Conservation (phyloP, 805 yeast genomes). For the Teunomyces panamensis region DNA sequence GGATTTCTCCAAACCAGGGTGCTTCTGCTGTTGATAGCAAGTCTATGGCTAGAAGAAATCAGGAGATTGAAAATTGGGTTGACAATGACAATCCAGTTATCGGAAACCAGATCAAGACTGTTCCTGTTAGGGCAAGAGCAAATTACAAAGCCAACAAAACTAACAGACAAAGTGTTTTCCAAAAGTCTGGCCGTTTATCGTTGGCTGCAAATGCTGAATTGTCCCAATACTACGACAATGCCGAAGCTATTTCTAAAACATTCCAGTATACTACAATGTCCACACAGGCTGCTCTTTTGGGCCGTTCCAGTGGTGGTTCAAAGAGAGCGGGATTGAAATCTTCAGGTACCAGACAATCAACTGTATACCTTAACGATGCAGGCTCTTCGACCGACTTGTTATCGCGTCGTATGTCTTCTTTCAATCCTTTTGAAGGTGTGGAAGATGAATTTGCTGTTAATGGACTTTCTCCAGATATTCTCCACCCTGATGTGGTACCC, state of each 20-base stretch:
- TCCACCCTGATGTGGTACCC: constrained; percentile 77
- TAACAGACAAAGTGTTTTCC: constrained; percentile 41
- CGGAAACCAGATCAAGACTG: constrained; percentile 48
- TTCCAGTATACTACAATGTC: constrained; percentile 62
- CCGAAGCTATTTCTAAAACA: constrained; percentile 31
- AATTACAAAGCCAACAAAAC: constrained; percentile 36
- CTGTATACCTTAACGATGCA: constrained; percentile 28
- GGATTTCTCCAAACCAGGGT: constrained; percentile 69
- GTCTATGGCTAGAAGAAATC: constrained; percentile 59
- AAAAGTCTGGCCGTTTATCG: constrained; percentile 28
- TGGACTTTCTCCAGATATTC: constrained; percentile 54
- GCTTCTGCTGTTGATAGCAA: constrained; percentile 60
- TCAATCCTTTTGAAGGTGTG: constrained; percentile 32
- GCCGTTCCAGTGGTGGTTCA: constrained; percentile 11
- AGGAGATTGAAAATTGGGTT: constrained; percentile 82
- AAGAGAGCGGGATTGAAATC: constrained; percentile 12
- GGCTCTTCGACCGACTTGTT: constrained; percentile 35
- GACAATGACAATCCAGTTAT: constrained; percentile 46
- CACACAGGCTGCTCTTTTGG: constrained; percentile 51
- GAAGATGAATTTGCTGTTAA: constrained; percentile 36
- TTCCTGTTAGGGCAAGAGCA: constrained; percentile 53
- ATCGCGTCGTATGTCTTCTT: constrained; percentile 23
- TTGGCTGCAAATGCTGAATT: constrained; percentile 39
- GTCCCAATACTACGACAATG: constrained; percentile 34
- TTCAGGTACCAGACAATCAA: constrained; percentile 24